Base-by-base conservation (phyloP, 1,139 yeast genomes). In the Pichia sp. region DNA sequence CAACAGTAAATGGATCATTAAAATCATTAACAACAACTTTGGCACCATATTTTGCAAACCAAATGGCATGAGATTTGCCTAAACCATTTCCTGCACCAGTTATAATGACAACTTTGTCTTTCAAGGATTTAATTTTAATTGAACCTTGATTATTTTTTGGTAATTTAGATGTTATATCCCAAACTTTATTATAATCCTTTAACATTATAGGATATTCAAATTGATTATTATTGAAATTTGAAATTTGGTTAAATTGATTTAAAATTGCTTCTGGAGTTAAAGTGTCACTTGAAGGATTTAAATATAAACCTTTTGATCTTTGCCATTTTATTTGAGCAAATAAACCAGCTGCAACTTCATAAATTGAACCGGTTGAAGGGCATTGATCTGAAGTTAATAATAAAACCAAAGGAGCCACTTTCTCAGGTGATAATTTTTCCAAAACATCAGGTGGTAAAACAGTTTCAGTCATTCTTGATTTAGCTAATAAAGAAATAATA, bases 81-180 rank as follows among this genome's bases (percentile, higher is more conserved):
- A 92, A 76, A 49, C 98, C 98, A 48, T 87, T 84, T 57, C 97
- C 97, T 42, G 96, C 94, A 57, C 98, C 98, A 35, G 97, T 92
- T 47, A 92, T 80, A 52, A 92, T 76, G 42, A 87, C 97, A 49
- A 90, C 97, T 68, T 84, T 86, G 57, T 73, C 89, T 63, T 80
- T 82, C 65, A 90, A 70, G 36, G 87, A 76, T 4, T 47, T 42
- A 35, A 76, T 64, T 37, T 63, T 56, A 36, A 80, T 75, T 45
- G 70, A 70, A 37, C 71, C 72, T 57, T 82, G 84, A 58, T 83
- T 84, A 38, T 72, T 69, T 53, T 74, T 71, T n/a, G 81, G 73
- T 53, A 81, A 64, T 41, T 67, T 60, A 44, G 68, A 68, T 22
- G 87, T 83, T 40, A 71, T 73, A 27, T 66, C 66, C 54, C 73